Evolutionary conservation across 2,329 filamentous ascomycete species (phyloP).

Genomic region (Fusarium longipes): DNA sequence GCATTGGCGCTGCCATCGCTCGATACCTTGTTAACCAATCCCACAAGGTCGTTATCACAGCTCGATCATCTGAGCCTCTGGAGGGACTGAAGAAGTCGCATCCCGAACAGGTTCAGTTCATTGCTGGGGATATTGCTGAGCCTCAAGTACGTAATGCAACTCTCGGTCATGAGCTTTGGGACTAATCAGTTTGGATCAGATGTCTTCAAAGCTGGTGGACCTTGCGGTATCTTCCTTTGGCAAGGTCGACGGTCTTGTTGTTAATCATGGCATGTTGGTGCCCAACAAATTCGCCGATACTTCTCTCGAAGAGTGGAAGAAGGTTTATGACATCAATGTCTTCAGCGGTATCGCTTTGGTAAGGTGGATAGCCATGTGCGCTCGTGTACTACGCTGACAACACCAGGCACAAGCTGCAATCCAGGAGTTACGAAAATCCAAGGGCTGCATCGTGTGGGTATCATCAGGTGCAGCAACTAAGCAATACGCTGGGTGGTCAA

Average conservation of each 20-base stretch:
- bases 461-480: conserved; percentile 80
- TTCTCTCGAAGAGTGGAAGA: conserved; percentile 78
- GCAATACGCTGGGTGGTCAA: conserved; percentile 78
- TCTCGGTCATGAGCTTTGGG: background rate
- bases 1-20: conserved; percentile 69
- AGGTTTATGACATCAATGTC: conserved; percentile 84
- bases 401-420: conserved; percentile 76
- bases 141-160: conserved; percentile 47
- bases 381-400: conserved; percentile 17
- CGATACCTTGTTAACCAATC: conserved; percentile 62
- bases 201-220: conserved; percentile 71
- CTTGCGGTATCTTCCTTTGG: conserved; percentile 76
- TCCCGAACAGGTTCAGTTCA: conserved; percentile 62
- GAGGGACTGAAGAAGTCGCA: conserved; percentile 63
- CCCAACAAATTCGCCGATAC: conserved; percentile 78
- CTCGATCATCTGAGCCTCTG: conserved; percentile 63
- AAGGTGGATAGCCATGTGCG: conserved; percentile 46
- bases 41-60: conserved; percentile 70
- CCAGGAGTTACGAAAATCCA: conserved; percentile 72
- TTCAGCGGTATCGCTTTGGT: conserved; percentile 86
- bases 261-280: conserved; percentile 89
- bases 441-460: conserved; percentile 80
- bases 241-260: conserved; percentile 80
- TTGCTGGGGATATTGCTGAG: conserved; percentile 67
- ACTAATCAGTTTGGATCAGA: conserved; percentile 49